Evolutionary conservation across 2,329 filamentous ascomycete species (phyloP).

Genomic region (Exserohilum turcica): DNA sequence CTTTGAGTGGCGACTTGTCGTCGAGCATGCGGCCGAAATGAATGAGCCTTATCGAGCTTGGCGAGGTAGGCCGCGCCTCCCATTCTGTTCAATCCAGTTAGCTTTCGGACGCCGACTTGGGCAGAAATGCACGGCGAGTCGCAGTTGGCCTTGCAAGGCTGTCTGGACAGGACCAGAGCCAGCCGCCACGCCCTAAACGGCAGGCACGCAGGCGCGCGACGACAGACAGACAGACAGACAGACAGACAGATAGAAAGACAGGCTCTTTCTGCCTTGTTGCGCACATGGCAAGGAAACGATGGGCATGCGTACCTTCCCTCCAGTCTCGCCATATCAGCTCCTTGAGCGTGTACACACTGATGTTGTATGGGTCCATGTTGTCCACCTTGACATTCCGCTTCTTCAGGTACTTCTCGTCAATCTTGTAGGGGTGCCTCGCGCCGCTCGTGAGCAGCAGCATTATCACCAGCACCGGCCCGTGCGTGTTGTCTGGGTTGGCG

Average conservation of each 20-base stretch:
- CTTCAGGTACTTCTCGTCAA: slow-evolving; percentile 82
- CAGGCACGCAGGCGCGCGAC: neutral
- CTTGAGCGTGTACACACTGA: slow-evolving; percentile 92
- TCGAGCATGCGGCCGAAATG: slow-evolving; percentile 89
- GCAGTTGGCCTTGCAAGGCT: neutral
- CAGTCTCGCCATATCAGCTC: slow-evolving; percentile 93
- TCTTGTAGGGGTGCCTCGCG: slow-evolving; percentile 84
- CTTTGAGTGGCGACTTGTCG: slow-evolving; percentile 82
- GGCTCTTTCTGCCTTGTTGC: neutral
- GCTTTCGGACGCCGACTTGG: slow-evolving; percentile 3
- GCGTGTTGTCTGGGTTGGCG: slow-evolving; percentile 45
- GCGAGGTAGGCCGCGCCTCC: slow-evolving; percentile 84
- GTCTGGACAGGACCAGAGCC: neutral
- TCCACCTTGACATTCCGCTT: slow-evolving; percentile 81
- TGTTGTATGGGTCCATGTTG: slow-evolving; percentile 79
- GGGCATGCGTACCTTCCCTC: slow-evolving; percentile 65
- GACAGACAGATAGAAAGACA: neutral
- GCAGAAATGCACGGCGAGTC: neutral
- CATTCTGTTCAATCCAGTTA: slow-evolving; percentile 63
- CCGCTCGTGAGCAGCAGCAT: slow-evolving; percentile 83
- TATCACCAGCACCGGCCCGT: slow-evolving; percentile 66
- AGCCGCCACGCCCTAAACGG: neutral
- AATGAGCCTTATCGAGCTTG: slow-evolving; percentile 87
- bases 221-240: neutral
- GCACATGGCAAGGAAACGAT: neutral